Base-by-base conservation (phyloP, 345 rosid species). In the Hibiscus mutabilis region DNA sequence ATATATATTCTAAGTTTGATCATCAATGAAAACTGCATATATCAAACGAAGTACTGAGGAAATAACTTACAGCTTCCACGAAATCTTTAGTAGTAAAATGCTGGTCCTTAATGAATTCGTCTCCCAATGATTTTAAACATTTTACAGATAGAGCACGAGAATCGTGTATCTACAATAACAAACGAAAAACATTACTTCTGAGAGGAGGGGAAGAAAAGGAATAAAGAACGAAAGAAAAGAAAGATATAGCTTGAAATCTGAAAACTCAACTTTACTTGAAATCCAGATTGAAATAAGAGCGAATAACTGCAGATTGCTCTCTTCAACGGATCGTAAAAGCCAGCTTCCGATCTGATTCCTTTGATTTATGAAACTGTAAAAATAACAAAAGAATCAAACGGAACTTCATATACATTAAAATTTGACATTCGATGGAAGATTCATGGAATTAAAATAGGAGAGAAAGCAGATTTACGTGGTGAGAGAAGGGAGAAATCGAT, bases 231-330 rank as follows among this genome's bases (percentile, higher is more conserved):
- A 31, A 27, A 35, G 19, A 62, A 29, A 42, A 44, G 4, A 9
- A 71, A 73, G 1, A 25, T 47, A 35, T 5, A 55, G n/a, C 21
- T 60, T 31, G 35, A 62, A 69, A 6, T 13, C 22, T n/a, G 49
- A 31, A 44, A 68, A 15, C 58, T 84, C 66, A 51, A 88, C 96
- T 83, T 91, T 91, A 80, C 87, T 88, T 10, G 96, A 85, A 76
- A 89, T 78, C 97, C 97, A 91, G 15, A 89, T 42, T 24, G 93
- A 82, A 80, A 87, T 58, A 14, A 91, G 89, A 4, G 80, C 85
- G 82, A 89, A 91, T 15, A 91, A 70, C 81, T 89, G 93, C 80
- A 91, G 68, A 82, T 84, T 91, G 86, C 96, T 82, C 78, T 89
- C 90, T 46, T 73, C 85, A 47, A 82, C 12, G 12, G 92, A 87